Evolutionary conservation across 257 asterid genomes (phyloP).

Genomic region (Forsythia viridissima): DNA sequence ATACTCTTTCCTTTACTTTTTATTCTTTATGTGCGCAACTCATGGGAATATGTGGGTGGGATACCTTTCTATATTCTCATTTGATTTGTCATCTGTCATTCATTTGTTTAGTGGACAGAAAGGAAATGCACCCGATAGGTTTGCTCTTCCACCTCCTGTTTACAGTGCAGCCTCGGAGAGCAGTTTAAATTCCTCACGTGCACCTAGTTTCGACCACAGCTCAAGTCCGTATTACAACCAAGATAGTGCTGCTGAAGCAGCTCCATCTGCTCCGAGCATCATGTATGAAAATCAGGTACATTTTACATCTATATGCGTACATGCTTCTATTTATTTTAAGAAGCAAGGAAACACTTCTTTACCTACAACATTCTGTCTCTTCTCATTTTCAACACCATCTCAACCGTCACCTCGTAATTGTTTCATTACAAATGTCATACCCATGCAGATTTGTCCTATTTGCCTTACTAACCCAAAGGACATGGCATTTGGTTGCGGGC

Average conservation of each 20-base stretch:
- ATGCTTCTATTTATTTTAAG: neutral
- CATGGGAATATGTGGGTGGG: neutral
- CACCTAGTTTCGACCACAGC: constrained; percentile 36
- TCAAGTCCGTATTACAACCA: constrained; percentile 38
- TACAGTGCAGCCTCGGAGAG: constrained; percentile 40
- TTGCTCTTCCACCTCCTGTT: constrained; percentile 86
- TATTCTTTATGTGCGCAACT: neutral
- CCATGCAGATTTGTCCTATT: constrained; percentile 77
- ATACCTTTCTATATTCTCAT: neutral
- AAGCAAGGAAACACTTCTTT: neutral
- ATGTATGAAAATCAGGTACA: constrained; percentile 68
- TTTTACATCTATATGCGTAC: neutral
- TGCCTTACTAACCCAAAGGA: constrained; percentile 82
- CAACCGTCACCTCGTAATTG: neutral
- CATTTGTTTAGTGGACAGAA: constrained; percentile 43
- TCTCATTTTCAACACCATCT: neutral
- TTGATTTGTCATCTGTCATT: neutral
- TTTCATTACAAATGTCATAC: neutral
- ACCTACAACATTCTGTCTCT: neutral
- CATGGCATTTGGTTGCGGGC: constrained; percentile 99
- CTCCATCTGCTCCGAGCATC: constrained; percentile 41
- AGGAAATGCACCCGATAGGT: constrained; percentile 53
- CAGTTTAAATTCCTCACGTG: constrained; percentile 44
- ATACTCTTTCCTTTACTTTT: neutral
- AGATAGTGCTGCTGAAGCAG: constrained; percentile 23